A percentile compares a stretch with the other conserved stretches of the same genome.
Evolutionary conservation across 1,284 basidiomycete genomes (phyloP).

Genomic region (Cutaneotrichosporon sp.): DNA sequence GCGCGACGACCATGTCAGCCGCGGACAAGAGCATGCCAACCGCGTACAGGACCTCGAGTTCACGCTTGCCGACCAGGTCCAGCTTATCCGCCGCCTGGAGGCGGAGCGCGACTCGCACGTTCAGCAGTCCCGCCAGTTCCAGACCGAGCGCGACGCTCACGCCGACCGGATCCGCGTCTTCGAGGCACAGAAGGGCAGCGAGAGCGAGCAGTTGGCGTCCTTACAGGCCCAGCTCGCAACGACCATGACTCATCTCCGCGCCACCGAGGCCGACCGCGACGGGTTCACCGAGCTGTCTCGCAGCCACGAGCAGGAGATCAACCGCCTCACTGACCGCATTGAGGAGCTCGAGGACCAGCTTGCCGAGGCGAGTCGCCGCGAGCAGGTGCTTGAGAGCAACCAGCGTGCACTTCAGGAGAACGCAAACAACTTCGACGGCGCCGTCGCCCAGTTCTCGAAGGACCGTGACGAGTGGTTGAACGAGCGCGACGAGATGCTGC

Average conservation of each 20-base stretch:
- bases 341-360: slow-evolving; percentile 48
- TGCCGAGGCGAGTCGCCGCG: slow-evolving; percentile 43
- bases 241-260: not conserved
- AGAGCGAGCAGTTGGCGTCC: not conserved
- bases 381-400: slow-evolving; percentile 43
- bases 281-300: slow-evolving; percentile 1
- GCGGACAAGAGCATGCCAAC: not conserved
- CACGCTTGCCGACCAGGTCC: not conserved
- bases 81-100: slow-evolving; percentile 13
- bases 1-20: slow-evolving; percentile 19
- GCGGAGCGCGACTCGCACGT: slow-evolving; percentile 3
- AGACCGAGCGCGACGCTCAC: slow-evolving; percentile 10
- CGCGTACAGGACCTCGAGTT: not conserved
- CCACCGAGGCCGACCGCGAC: slow-evolving; percentile 21
- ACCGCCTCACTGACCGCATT: slow-evolving; percentile 24
- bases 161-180: slow-evolving; percentile 8
- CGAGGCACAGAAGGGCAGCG: slow-evolving; percentile 7
- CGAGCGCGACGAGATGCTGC: slow-evolving; percentile 7
- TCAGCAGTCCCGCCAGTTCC: not conserved
- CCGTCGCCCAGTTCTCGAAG: slow-evolving; percentile 56
- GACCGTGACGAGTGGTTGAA: slow-evolving; percentile 57
- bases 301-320: slow-evolving; percentile 27
- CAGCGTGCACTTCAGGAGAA: slow-evolving; percentile 25
- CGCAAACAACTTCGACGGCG: slow-evolving; percentile 9
- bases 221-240: not conserved